Evolutionary conservation across 129 eudicot genomes (phyloP).

Genomic region (Helichrysum umbraculigerum): DNA sequence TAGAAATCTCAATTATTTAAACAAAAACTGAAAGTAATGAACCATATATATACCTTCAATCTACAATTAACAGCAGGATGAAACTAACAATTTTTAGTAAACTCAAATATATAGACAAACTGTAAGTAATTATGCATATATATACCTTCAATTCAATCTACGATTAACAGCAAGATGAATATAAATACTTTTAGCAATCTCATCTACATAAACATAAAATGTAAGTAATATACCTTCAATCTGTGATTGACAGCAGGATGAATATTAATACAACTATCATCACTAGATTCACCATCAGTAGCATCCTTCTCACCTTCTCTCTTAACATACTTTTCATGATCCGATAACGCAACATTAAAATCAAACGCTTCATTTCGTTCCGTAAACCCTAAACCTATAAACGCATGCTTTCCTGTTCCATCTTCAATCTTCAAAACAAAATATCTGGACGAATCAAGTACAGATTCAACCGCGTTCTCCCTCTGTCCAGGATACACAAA

Average conservation of each 20-base stretch:
- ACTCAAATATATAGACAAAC: no score
- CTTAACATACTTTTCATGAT: slow-evolving; percentile 93
- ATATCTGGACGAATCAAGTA: slow-evolving; percentile 81
- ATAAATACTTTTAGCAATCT: slow-evolving; percentile 34
- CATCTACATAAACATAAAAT: no score
- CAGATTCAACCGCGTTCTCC: slow-evolving; percentile 85
- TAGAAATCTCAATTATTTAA: no score
- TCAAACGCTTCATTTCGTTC: slow-evolving; percentile 99
- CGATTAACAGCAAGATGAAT: slow-evolving; percentile 99
- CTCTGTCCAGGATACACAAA: slow-evolving; percentile 79
- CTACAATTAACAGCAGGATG: no score
- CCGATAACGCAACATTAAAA: slow-evolving; percentile 95
- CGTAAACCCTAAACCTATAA: slow-evolving; percentile 82
- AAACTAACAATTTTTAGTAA: no score
- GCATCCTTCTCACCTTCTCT: slow-evolving; percentile 73
- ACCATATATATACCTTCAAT: no score
- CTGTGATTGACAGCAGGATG: slow-evolving; percentile 99
- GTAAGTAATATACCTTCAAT: slow-evolving; percentile 58
- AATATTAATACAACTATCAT: slow-evolving; percentile 66
- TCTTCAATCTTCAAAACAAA: slow-evolving; percentile 93
- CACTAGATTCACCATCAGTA: slow-evolving; percentile 38
- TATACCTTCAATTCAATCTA: slow-evolving; percentile 65
- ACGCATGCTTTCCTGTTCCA: slow-evolving; percentile 91
- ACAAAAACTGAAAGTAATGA: no score
- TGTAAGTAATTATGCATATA: neutral